Percentiles rank a stretch among this genome's conserved stretches.
phyloP scores from a whole-genome alignment of 352 stramenopile genomes.

The Phytophthora megakarya region DNA sequence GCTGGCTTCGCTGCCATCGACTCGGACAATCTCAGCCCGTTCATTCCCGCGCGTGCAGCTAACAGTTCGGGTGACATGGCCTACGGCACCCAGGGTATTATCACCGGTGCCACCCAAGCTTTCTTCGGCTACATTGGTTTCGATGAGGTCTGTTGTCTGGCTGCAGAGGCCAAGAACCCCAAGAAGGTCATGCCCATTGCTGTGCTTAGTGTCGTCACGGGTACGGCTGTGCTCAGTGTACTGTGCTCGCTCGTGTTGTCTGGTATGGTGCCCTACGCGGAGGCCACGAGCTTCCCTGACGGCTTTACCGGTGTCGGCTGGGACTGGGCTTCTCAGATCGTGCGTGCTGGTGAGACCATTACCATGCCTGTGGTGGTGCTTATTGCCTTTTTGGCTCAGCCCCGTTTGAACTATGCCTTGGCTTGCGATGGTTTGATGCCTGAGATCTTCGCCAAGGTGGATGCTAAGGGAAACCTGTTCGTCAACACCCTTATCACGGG shows the following conservation, averaged over 20 bases:
- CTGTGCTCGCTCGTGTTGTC: slow-evolving; percentile 77
- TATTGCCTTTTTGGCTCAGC: slow-evolving; percentile 89
- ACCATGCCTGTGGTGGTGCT: slow-evolving; percentile 92
- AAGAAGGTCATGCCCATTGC: slow-evolving; percentile 77
- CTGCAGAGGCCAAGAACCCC: slow-evolving; percentile 76
- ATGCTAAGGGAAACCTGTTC: slow-evolving; percentile 66
- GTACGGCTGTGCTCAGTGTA: slow-evolving; percentile 65
- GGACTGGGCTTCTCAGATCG: slow-evolving; percentile 35
- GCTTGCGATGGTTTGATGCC: slow-evolving; percentile 91
- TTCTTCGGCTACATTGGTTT: slow-evolving; percentile 96
- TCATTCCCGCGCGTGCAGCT: slow-evolving; percentile 44
- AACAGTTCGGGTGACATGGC: slow-evolving; percentile 31
- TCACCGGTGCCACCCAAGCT: slow-evolving; percentile 82
- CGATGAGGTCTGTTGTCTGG: slow-evolving; percentile 93
- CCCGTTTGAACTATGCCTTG: slow-evolving; percentile 88
- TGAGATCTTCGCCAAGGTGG: slow-evolving; percentile 75
- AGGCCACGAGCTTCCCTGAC: slow-evolving; percentile 39
- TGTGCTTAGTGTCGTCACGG: slow-evolving; percentile 79
- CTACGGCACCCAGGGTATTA: slow-evolving; percentile 66
- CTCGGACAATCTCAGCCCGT: slow-evolving; percentile 74
- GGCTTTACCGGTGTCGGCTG: slow-evolving; percentile 32
- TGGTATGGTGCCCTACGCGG: slow-evolving; percentile 57
- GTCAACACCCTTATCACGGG: slow-evolving; percentile 54
- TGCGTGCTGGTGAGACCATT: slow-evolving; percentile 44
- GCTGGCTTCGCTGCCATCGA: slow-evolving; percentile 81